A percentile compares a stretch with the other conserved stretches of the same genome.
Conservation (phyloP, 192 early-diverging fungal species). For the Cladochytrium replicatum region DNA sequence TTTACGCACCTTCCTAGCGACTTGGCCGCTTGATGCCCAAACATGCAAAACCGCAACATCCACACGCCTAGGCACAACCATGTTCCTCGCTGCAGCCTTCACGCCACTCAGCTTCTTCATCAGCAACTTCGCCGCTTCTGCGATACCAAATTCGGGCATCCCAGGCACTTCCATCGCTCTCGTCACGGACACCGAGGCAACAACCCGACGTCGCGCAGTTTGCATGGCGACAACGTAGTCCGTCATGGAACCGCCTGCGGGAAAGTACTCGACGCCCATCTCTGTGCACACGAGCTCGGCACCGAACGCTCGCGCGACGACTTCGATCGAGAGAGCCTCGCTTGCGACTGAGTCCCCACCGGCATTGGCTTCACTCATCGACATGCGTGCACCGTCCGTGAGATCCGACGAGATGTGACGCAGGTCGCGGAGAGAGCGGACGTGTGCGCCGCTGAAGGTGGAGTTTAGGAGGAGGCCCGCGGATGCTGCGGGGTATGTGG, state of each 20-base stretch:
- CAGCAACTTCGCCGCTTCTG: slow-evolving; percentile 3
- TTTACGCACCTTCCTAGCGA: slow-evolving; percentile 5
- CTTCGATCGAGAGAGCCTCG: slow-evolving; percentile 14
- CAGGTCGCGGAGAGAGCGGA: too few species aligned
- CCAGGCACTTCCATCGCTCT: slow-evolving; percentile 3
- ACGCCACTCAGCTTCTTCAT: slow-evolving; percentile 15
- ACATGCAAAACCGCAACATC: slow-evolving; percentile 15
- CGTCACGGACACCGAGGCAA: slow-evolving; percentile 16
- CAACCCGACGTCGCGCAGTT: background rate
- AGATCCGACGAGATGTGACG: too few species aligned
- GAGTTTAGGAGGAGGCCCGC: too few species aligned
- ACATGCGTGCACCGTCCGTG: too few species aligned
- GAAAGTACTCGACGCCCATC: slow-evolving; percentile 19
- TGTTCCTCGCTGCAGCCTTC: slow-evolving; percentile 1
- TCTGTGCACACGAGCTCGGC: slow-evolving; percentile 11
- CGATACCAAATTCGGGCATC: background rate
- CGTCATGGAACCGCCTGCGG: slow-evolving; percentile 17
- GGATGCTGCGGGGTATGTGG: too few species aligned
- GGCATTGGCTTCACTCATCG: too few species aligned
- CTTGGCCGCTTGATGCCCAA: slow-evolving; percentile 12
- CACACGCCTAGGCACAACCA: slow-evolving; percentile 9
- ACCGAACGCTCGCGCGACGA: background rate
- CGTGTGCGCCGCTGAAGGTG: too few species aligned
- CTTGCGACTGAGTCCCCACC: slow-evolving; percentile 22
- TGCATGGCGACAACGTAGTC: slow-evolving; percentile 19